Conservation (phyloP, 495 filamentous ascomycete genomes). For the Trichoderma virens region DNA sequence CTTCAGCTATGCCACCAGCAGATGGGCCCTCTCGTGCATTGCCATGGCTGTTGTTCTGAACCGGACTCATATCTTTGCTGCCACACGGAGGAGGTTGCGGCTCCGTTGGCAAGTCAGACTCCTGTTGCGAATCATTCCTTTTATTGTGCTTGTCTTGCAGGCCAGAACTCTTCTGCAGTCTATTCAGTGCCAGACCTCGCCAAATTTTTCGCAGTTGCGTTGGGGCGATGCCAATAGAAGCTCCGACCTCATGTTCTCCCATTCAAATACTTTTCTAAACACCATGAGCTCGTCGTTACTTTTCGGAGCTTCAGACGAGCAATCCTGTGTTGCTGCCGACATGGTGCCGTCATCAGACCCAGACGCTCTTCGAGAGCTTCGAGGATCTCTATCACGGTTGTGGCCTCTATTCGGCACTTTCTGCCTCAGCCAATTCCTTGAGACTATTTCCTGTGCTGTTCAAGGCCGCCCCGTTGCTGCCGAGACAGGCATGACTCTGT, state of each 20-base stretch:
- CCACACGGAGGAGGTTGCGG: slow-evolving; percentile 65
- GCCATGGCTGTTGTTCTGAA: slow-evolving; percentile 81
- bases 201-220: slow-evolving; percentile 61
- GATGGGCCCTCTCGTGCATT: slow-evolving; percentile 86
- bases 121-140: slow-evolving; percentile 63
- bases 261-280: slow-evolving; percentile 62
- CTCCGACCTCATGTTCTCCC: slow-evolving; percentile 64
- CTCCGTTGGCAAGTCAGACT: slow-evolving; percentile 67
- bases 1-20: slow-evolving; percentile 85
- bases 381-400: slow-evolving; percentile 71
- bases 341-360: slow-evolving; percentile 52
- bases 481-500: slow-evolving; percentile 93
- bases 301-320: slow-evolving; percentile 56
- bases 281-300: slow-evolving; percentile 58
- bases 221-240: slow-evolving; percentile 63
- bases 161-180: slow-evolving; percentile 65
- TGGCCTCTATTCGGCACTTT: slow-evolving; percentile 84
- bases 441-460: slow-evolving; percentile 79
- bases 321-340: slow-evolving; percentile 61
- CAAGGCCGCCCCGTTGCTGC: slow-evolving; percentile 71
- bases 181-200: slow-evolving; percentile 86
- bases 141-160: slow-evolving; percentile 66
- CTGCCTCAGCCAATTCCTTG: slow-evolving; percentile 79
- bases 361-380: slow-evolving; percentile 34
- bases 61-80: slow-evolving; percentile 87